Base-by-base conservation (phyloP, 2,329 filamentous ascomycete genomes). In the Neopestalotiopsis sp. region DNA sequence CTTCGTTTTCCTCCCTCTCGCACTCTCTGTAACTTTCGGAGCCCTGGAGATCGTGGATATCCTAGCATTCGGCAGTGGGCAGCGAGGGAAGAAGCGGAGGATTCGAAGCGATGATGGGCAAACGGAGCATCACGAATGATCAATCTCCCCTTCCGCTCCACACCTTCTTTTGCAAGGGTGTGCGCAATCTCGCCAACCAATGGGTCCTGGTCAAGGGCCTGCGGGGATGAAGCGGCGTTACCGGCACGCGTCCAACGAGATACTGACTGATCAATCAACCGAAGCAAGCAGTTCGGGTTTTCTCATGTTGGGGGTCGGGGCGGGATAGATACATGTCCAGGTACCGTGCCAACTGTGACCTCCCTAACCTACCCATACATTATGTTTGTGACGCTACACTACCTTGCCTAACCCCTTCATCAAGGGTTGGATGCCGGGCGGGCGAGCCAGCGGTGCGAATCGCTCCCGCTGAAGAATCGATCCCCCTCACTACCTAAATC, bases 401-500 rank as follows among this genome's bases (percentile, higher is more conserved):
- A 52, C 45, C 34, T 52, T 52, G 45, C 17, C 14, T 9, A 20
- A 28, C 24, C 17, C 17, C 45, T 52, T 17, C 45, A 14, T 24
- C 17, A 17, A n/a, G 45, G 45, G 45, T 52, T 49, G 45, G 20
- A 52, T 52, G 45, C 45, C 45, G 45, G 45, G 42, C 13, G n/a
- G 42, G 45, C 45, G 7, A 52, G 45, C 45, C 17, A 20, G 42
- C 34, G 61, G 20, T 64, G 34, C 40, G 61, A 34, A 64, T 64
- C n/a, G 61, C 40, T 64, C 40, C 61, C 61, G 61, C 61, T 64
- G 61, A 64, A 64, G 61, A 64, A 64, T 17, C 17, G 42, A 24
- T 34, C 30, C 17, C 30, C 59, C 34, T 24, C 30, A 17, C 45
- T 38, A 7, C 34, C 10, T 28, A 28, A 28, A 28, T 28, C 24